Evolutionary conservation across 352 stramenopile species (phyloP).

Genomic region (Pythium scleroteichum): DNA sequence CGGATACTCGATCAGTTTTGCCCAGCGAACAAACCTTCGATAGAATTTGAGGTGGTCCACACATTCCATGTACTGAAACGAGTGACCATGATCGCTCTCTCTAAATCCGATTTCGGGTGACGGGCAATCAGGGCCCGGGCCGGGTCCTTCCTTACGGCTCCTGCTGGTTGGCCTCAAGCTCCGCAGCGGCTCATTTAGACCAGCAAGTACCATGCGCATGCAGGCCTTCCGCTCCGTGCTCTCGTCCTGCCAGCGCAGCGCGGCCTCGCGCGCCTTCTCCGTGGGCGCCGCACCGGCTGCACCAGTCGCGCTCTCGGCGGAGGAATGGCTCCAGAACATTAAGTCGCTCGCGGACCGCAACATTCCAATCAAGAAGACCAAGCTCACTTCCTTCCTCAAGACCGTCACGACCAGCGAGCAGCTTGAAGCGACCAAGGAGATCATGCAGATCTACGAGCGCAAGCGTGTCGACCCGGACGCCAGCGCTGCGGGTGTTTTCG

Average conservation of each 20-base stretch:
- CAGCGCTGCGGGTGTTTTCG: constrained; percentile 72
- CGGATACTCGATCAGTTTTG: neutral
- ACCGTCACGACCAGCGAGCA: constrained; percentile 80
- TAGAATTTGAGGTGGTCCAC: constrained; percentile 28
- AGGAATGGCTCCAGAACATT: constrained; percentile 87
- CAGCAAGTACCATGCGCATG: constrained; percentile 41
- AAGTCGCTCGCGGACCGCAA: constrained; percentile 67
- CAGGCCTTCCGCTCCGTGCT: constrained; percentile 72
- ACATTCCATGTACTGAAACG: neutral
- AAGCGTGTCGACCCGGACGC: constrained; percentile 81
- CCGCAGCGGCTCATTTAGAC: neutral
- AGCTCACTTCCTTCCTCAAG: constrained; percentile 83
- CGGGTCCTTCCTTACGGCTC: neutral
- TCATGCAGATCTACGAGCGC: constrained; percentile 88
- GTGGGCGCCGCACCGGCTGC: constrained; percentile 30
- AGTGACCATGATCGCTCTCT: neutral
- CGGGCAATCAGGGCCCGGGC: neutral
- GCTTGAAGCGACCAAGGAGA: constrained; percentile 77
- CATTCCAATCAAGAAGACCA: constrained; percentile 80
- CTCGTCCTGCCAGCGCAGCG: constrained; percentile 47
- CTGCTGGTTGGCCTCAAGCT: neutral
- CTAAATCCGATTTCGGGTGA: constrained; percentile 2
- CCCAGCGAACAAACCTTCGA: constrained; percentile 20
- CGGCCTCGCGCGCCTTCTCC: constrained; percentile 35
- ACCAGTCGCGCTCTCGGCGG: constrained; percentile 41